These are phyloP conservation scores for Wickerhamomyces alni DNA, from an alignment of 805 yeast genomes.

Conservation along the genomic window DNA sequence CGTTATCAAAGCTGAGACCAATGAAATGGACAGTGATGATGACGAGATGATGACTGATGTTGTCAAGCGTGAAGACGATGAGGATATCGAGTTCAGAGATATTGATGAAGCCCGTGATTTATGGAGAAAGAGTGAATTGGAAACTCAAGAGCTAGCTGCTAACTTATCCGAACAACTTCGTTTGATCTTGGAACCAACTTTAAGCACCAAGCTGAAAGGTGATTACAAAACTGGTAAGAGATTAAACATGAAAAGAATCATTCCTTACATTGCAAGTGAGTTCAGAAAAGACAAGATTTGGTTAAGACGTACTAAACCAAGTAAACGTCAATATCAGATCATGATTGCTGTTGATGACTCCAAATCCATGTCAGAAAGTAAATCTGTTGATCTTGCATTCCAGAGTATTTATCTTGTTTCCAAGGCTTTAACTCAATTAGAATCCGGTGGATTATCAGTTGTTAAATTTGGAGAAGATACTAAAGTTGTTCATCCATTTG, in stretches of 20 bases:
- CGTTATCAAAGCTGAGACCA: constrained; percentile 24
- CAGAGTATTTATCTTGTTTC: constrained; percentile 91
- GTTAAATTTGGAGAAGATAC: constrained; percentile 86
- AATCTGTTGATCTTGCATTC: constrained; percentile 86
- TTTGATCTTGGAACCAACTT: constrained; percentile 88
- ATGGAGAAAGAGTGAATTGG: constrained; percentile 79
- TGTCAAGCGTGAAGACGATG: constrained; percentile 21
- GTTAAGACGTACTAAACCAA: constrained; percentile 96
- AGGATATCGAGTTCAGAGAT: constrained; percentile 35
- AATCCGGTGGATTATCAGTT: constrained; percentile 87
- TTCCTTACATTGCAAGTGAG: constrained; percentile 95
- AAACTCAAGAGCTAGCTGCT: constrained; percentile 85
- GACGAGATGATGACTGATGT: constrained; percentile 18
- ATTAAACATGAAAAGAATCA: constrained; percentile 93
- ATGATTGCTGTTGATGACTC: constrained; percentile 98
- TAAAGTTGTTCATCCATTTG: constrained; percentile 84
- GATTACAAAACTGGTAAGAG: constrained; percentile 97
- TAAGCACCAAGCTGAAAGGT: constrained; percentile 92
- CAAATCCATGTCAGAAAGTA: constrained; percentile 93
- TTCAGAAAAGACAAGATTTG: constrained; percentile 97
- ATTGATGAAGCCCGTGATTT: constrained; percentile 64
- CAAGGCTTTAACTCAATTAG: constrained; percentile 88
- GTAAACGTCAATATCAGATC: constrained; percentile 94
- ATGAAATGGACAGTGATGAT: constrained; percentile 21
- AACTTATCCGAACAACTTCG: constrained; percentile 89